These are phyloP conservation scores for Hypoxylon sp. DNA, from an alignment of 2,329 filamentous ascomycete genomes.

Conservation along the genomic window DNA sequence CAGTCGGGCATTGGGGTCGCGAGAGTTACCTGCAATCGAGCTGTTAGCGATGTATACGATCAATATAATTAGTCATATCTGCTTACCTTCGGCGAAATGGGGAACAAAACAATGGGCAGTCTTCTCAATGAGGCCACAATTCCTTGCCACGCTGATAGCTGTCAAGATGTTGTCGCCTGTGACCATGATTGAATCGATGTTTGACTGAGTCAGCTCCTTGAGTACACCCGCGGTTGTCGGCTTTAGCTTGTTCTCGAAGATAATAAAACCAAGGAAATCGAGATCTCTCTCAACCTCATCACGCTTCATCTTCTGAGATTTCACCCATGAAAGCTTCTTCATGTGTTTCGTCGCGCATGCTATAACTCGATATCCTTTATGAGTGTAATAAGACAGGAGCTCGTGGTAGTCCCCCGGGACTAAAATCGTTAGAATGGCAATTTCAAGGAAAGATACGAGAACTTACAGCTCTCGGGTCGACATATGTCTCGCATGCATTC, in stretches of 20 bases:
- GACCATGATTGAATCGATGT: conserved; percentile 93
- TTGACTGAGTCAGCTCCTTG: conserved; percentile 82
- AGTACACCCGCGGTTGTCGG: conserved; percentile 84
- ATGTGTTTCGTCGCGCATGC: conserved; percentile 92
- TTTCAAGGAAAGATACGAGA: not conserved
- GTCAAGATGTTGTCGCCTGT: conserved; percentile 98
- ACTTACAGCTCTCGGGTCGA: conserved; percentile 79
- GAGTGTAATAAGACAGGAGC: conserved; percentile 88
- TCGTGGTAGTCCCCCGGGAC: conserved; percentile 92
- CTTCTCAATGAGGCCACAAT: conserved; percentile 84
- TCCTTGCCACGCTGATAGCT: conserved; percentile 92
- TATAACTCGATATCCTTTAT: conserved; percentile 96
- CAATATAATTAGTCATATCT: not conserved
- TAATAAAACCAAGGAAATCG: conserved; percentile 94
- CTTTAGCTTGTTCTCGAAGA: conserved; percentile 99
- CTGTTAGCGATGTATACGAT: conserved; percentile 24
- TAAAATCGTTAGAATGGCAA: conserved; percentile 47
- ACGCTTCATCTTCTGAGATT: conserved; percentile 92
- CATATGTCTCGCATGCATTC: conserved; percentile 98
- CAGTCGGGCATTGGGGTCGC: conserved; percentile 78
- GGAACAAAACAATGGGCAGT: conserved; percentile 93
- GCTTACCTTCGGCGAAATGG: conserved; percentile 79
- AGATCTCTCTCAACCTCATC: conserved; percentile 85
- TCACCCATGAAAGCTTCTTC: conserved; percentile 89
- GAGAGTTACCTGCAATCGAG: conserved; percentile 68